Percentiles rank a stretch among this genome's conserved stretches.
Evolutionary conservation across 2,329 filamentous ascomycete genomes (phyloP).

Genomic region (Cladosporium halotolerans): DNA sequence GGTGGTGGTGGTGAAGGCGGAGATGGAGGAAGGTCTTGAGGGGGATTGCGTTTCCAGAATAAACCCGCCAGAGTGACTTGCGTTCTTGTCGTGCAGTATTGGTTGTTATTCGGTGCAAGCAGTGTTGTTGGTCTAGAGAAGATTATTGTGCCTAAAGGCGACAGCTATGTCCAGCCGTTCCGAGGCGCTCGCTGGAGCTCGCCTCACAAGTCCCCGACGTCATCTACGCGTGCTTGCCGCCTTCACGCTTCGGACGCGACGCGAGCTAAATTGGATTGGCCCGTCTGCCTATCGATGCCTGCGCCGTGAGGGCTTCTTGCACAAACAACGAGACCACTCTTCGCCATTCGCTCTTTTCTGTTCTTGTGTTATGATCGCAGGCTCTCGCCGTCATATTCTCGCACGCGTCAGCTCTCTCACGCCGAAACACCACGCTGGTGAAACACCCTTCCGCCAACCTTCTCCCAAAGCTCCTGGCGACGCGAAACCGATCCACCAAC

Average conservation of each 20-base stretch:
- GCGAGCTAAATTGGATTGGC: not conserved
- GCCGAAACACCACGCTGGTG: not conserved
- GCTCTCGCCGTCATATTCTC: not conserved
- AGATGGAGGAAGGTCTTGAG: constrained; percentile 9
- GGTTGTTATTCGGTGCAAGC: too few species aligned
- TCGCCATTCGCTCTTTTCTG: not conserved
- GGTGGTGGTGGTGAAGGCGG: constrained; percentile 10
- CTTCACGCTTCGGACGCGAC: not conserved
- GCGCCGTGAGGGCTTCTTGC: not conserved
- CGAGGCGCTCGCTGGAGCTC: not conserved
- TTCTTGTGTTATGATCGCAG: constrained; percentile 1
- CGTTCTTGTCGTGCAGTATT: too few species aligned
- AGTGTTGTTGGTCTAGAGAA: too few species aligned
- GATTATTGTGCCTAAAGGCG: too few species aligned
- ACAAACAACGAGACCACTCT: not conserved
- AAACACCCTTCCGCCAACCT: too few species aligned
- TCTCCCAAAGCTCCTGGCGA: not conserved
- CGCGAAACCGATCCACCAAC: constrained; percentile 10
- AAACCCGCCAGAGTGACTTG: constrained; percentile 22
- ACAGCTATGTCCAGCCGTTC: too few species aligned
- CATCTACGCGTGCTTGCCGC: not conserved
- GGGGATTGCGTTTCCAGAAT: constrained; percentile 22
- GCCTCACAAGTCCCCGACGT: not conserved
- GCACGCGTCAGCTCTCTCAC: not conserved
- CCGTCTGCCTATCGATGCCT: not conserved